Base-by-base conservation (phyloP, 2,329 filamentous ascomycete genomes). In the Cryphonectria radicalis region DNA sequence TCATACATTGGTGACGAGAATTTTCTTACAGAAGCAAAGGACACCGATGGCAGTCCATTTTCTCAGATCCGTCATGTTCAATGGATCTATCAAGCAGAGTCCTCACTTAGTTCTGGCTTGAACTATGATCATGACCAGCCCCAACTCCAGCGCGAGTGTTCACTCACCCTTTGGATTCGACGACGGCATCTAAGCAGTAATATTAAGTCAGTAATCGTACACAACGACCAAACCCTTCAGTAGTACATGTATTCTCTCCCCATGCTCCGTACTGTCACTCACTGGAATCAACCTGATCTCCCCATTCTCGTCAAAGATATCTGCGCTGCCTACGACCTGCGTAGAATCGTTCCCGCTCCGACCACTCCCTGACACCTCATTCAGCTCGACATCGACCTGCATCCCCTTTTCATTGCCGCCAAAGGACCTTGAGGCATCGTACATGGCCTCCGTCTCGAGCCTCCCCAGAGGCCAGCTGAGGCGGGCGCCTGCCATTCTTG, bases 41-140 rank as follows among this genome's bases (percentile, higher is more conserved):
- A 74, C 74, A 6, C 72, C 78, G 8, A 80, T 76, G 17, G 79
- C 76, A 4, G 75, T 63, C 79, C 79, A 80, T 70, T 80, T 80
- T 66, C 78, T 75, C 79, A 78, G 78, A 25, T 75, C 71, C 4
- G 77, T 76, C 22, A 80, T 67, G 65, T 80, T 80, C 40, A 80
- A 71, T 4, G 79, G 78, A 73, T 80, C 79, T 80, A 19, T 50
- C 22, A 46, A 46, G 11, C 8, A 4, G 50, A 37, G 19, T 25
- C 50, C 14, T 13, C 43, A 50, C 19, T 69, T 50, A 67, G 62
- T 60, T 37, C 22, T 57, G 28, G 43, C 17, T 11, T 40, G 37
- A 40, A 11, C 37, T 3, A 40, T 40, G 37, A 40, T 3, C 10
- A 40, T 40, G 37, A 40, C 37, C 37, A 3, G 10, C 37, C 37